Conservation (phyloP, 1,284 basidiomycete species). For the Papiliotrema laurentii region DNA sequence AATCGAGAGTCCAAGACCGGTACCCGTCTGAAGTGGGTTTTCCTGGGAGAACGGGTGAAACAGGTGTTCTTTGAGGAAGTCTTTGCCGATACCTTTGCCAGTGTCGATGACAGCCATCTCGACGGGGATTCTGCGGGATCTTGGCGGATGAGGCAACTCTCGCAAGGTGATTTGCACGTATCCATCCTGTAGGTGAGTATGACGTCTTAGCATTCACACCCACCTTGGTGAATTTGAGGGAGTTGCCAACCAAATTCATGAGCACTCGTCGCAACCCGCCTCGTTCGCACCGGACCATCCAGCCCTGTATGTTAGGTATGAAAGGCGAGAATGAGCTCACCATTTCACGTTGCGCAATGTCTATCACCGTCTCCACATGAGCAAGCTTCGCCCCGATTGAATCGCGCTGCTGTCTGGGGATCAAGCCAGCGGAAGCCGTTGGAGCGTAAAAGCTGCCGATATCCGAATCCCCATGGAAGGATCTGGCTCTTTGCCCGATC, state of each 20-base stretch:
- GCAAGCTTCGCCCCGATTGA: constrained; percentile 33
- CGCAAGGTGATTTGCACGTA: constrained; percentile 81
- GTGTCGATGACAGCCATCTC: constrained; percentile 86
- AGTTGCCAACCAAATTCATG: constrained; percentile 95
- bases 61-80: constrained; percentile 86
- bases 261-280: constrained; percentile 85
- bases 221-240: constrained; percentile 83
- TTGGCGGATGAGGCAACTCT: constrained; percentile 59
- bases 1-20: constrained; percentile 92
- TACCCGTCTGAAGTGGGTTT: constrained; percentile 68
- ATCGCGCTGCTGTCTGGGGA: constrained; percentile 54
- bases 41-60: constrained; percentile 94
- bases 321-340: constrained; percentile 52
- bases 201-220: no score
- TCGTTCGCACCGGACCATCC: constrained; percentile 84
- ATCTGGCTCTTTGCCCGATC: constrained; percentile 84
- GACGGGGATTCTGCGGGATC: constrained; percentile 63
- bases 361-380: constrained; percentile 69
- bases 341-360: constrained; percentile 67
- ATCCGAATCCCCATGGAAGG: constrained; percentile 61
- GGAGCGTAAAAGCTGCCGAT: constrained; percentile 92
- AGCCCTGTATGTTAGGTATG: constrained; percentile 57
- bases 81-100: constrained; percentile 85
- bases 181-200: constrained; percentile 57
- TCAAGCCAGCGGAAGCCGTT: constrained; percentile 23